phyloP scores from a whole-genome alignment of 2,329 filamentous ascomycete species.

The Colletotrichum somersetense region DNA sequence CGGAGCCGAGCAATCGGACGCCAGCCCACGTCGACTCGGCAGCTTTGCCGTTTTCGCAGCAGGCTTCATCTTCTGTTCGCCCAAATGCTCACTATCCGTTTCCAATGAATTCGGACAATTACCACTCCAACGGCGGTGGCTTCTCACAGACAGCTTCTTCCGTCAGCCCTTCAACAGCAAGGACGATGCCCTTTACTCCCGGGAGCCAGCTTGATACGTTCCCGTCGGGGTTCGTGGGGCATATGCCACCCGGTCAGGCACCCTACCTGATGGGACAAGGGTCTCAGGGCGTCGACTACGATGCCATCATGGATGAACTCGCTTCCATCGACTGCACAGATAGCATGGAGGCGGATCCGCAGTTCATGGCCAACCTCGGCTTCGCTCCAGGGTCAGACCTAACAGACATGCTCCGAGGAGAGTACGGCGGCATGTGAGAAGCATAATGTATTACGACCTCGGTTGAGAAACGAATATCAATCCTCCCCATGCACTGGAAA shows the following conservation, averaged over 20 bases:
- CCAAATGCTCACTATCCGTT: conserved; percentile 28
- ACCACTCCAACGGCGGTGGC: conserved; percentile 22
- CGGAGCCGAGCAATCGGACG: conserved; percentile 43
- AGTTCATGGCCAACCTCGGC: conserved; percentile 76
- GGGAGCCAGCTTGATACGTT: conserved; percentile 39
- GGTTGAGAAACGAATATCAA: conserved; percentile 23
- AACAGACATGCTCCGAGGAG: conserved; percentile 60
- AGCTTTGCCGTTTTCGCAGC: conserved; percentile 17
- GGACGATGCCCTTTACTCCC: conserved; percentile 41
- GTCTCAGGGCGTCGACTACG: conserved; percentile 57
- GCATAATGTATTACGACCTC: conserved; percentile 36
- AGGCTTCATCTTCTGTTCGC: conserved; percentile 19
- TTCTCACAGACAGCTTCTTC: conserved; percentile 35
- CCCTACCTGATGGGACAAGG: conserved; percentile 45
- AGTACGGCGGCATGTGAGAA: conserved; percentile 50
- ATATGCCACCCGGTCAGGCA: conserved; percentile 41
- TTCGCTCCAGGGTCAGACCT: conserved; percentile 73
- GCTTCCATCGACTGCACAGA: conserved; percentile 64
- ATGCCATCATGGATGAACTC: conserved; percentile 65
- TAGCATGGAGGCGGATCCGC: conserved; percentile 66
- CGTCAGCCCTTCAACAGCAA: conserved; percentile 40
- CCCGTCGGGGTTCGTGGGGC: conserved; percentile 36
- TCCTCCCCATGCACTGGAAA: conserved; percentile 2
- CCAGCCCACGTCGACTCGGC: conserved; percentile 24
- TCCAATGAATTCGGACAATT: conserved; percentile 26